Conservation (phyloP, 2,329 filamentous ascomycete species). For the Purpureocillium lavendulum region DNA sequence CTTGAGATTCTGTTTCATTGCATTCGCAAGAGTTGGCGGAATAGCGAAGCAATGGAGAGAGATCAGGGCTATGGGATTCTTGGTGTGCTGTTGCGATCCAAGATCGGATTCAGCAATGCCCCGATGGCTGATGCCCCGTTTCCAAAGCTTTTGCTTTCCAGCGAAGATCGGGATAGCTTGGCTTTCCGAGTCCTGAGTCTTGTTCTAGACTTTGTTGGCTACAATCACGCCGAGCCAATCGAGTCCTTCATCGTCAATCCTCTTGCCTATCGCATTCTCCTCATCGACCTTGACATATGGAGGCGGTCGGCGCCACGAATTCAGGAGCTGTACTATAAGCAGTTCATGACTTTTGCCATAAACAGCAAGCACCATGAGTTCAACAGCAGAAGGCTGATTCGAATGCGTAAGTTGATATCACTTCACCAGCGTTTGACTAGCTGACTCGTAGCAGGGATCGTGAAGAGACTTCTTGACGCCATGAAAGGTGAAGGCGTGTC, state of each 20-base stretch:
- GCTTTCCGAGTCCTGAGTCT: constrained; percentile 62
- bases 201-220: constrained; percentile 81
- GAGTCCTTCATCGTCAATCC: constrained; percentile 95
- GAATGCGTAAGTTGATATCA: constrained; percentile 65
- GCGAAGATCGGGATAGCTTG: constrained; percentile 45
- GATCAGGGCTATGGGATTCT: constrained; percentile 90
- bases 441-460: constrained; percentile 54
- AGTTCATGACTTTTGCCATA: constrained; percentile 82
- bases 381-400: constrained; percentile 75
- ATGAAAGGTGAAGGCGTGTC: constrained; percentile 77
- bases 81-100: constrained; percentile 73
- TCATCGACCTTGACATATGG: constrained; percentile 94
- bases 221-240: constrained; percentile 68
- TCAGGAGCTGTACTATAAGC: constrained; percentile 84
- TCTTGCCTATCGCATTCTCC: constrained; percentile 80
- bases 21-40: constrained; percentile 87
- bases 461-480: constrained; percentile 82
- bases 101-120: constrained; percentile 51
- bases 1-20: constrained; percentile 80
- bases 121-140: constrained; percentile 19
- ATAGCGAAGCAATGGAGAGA: constrained; percentile 96
- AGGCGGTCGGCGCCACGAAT: constrained; percentile 67
- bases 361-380: constrained; percentile 88
- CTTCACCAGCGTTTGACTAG: background rate
- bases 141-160: constrained; percentile 35